Evolutionary conservation across 2,329 filamentous ascomycete genomes (phyloP).

Genomic region (Decorospora gaudefroyi): DNA sequence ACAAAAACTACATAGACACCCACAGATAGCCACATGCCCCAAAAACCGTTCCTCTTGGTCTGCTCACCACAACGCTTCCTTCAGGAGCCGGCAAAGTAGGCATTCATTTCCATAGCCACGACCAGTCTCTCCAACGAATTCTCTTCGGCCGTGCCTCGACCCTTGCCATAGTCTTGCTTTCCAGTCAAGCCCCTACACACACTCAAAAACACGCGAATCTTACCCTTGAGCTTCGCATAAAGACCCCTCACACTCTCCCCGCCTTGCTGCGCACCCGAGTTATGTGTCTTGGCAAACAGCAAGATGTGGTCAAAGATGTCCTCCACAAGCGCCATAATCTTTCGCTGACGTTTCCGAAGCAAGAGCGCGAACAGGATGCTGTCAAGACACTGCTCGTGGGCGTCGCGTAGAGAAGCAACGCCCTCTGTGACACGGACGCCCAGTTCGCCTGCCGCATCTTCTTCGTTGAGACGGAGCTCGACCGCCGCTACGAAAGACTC

Average conservation of each 20-base stretch:
- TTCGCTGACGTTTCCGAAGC: conserved; percentile 73
- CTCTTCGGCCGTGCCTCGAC: conserved; percentile 49
- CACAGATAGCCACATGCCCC: no score
- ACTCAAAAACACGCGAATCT: conserved; percentile 73
- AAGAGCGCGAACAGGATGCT: conserved; percentile 74
- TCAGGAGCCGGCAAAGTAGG: conserved; percentile 58
- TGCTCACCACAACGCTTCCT: no score
- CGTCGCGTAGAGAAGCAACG: conserved; percentile 67
- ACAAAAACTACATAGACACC: no score
- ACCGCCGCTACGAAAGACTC: conserved; percentile 67
- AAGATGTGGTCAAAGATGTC: conserved; percentile 76
- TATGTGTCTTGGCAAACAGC: conserved; percentile 58
- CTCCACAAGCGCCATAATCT: conserved; percentile 73
- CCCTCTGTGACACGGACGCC: conserved; percentile 58
- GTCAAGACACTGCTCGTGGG: conserved; percentile 75
- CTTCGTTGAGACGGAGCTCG: conserved; percentile 59
- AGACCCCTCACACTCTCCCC: conserved; percentile 52
- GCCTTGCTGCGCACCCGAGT: conserved; percentile 22
- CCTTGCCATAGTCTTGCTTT: conserved; percentile 56
- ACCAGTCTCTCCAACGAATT: conserved; percentile 71
- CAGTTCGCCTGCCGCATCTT: conserved; percentile 52
- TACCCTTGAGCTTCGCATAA: conserved; percentile 70
- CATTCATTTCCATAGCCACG: conserved; percentile 70
- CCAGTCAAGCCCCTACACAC: conserved; percentile 71
- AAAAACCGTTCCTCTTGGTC: no score